These are phyloP conservation scores for Hypoxylon subgilvum DNA, from an alignment of 495 filamentous ascomycete species.

Conservation along the genomic window DNA sequence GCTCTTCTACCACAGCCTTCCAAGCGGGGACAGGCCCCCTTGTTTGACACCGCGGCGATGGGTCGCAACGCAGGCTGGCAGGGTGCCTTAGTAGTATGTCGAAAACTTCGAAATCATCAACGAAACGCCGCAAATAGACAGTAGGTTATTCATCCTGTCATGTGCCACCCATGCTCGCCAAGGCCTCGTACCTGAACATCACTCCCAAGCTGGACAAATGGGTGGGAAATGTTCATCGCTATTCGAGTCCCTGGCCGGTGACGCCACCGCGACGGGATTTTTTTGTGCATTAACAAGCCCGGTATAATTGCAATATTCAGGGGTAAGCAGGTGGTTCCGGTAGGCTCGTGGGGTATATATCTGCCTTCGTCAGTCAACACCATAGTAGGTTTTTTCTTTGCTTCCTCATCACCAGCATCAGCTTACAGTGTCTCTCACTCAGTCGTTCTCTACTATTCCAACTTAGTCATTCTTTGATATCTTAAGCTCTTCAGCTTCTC, in stretches of 20 bases:
- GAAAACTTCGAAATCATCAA: conserved; percentile 13
- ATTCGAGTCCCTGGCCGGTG: conserved; percentile 32
- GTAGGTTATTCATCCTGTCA: conserved; percentile 17
- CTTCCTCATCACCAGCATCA: conserved; percentile 32
- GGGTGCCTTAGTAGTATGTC: conserved; percentile 8
- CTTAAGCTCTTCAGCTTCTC: conserved; percentile 29
- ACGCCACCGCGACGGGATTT: conserved; percentile 25
- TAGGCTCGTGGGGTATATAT: conserved; percentile 39
- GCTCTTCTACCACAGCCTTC: conserved; percentile 6
- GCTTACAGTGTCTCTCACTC: conserved; percentile 35
- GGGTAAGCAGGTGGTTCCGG: not conserved
- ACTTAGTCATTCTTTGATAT: conserved; percentile 39
- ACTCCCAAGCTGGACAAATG: conserved; percentile 12
- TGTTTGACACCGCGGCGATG: conserved; percentile 12
- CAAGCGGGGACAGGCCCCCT: conserved; percentile 17
- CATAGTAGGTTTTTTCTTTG: not conserved
- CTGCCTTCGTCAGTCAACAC: conserved; percentile 18
- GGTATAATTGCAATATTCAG: conserved; percentile 26
- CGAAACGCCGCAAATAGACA: conserved; percentile 23
- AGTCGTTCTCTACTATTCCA: conserved; percentile 37
- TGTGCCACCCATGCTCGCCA: conserved; percentile 27
- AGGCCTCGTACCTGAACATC: conserved; percentile 6
- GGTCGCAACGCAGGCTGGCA: conserved; percentile 27
- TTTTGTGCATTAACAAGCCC: no score
- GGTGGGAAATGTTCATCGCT: conserved; percentile 28